Conservation (phyloP, 176 grass and related monocot species). For the Musa beccarii region DNA sequence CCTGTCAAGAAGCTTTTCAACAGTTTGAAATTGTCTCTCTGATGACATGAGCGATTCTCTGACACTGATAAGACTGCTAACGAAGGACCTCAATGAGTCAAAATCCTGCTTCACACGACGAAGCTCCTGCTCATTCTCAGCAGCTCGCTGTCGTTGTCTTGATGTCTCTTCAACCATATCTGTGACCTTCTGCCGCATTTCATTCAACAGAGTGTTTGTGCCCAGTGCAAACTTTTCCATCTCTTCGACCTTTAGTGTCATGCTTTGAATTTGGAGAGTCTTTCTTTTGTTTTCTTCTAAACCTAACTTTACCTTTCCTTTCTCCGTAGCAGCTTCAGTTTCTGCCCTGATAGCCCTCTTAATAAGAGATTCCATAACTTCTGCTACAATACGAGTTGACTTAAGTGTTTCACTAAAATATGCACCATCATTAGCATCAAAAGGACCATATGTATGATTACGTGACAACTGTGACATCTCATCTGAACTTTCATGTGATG, state of each 20-base stretch:
- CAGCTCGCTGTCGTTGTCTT: slow-evolving; percentile 59
- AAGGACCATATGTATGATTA: neutral
- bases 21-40: slow-evolving; percentile 80
- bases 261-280: slow-evolving; percentile 57
- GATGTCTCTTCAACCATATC: slow-evolving; percentile 87
- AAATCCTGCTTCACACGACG: slow-evolving; percentile 81
- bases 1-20: slow-evolving; percentile 85
- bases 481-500: slow-evolving; percentile 7
- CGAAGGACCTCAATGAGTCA: slow-evolving; percentile 67
- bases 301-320: slow-evolving; percentile 63
- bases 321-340: slow-evolving; percentile 49
- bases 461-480: slow-evolving; percentile 3
- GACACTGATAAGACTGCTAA: slow-evolving; percentile 59
- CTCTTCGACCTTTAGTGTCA: slow-evolving; percentile 67
- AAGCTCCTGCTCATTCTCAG: slow-evolving; percentile 83
- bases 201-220: slow-evolving; percentile 66
- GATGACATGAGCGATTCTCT: slow-evolving; percentile 85
- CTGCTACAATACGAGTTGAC: slow-evolving; percentile 49
- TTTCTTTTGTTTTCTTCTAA: slow-evolving; percentile 76
- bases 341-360: slow-evolving; percentile 66
- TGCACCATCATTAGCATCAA: slow-evolving; percentile 19
- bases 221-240: slow-evolving; percentile 81
- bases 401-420: slow-evolving; percentile 55
- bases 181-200: slow-evolving; percentile 83
- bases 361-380: slow-evolving; percentile 66